A percentile compares a stretch with the other conserved stretches of the same genome.
Evolutionary conservation across 208 protist species (phyloP).

Genomic region (Leishmania gerbilli): DNA sequence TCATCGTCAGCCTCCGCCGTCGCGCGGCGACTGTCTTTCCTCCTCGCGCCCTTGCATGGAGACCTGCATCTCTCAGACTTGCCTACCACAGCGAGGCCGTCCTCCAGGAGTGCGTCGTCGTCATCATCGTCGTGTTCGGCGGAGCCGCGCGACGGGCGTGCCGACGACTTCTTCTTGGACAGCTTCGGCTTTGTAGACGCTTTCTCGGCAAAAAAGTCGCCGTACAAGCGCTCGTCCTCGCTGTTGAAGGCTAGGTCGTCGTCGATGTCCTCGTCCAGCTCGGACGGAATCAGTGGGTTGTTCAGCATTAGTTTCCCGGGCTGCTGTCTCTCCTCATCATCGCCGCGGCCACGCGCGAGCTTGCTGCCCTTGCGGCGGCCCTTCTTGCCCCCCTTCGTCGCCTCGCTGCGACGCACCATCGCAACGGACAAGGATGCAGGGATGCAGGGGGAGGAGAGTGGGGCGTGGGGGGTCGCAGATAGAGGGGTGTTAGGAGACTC

Average conservation of each 20-base stretch:
- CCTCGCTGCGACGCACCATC: constrained; percentile 23
- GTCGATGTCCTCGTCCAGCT: constrained; percentile 91
- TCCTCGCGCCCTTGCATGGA: background rate
- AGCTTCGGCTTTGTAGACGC: constrained; percentile 11
- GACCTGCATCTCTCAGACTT: constrained; percentile 31
- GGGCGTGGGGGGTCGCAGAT: background rate
- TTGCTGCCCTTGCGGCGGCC: constrained; percentile 11
- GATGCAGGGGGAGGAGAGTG: background rate
- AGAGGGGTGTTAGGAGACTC: background rate
- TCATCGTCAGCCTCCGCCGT: constrained; percentile 41
- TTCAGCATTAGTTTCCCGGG: constrained; percentile 71
- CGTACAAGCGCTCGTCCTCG: constrained; percentile 89
- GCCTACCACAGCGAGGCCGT: constrained; percentile 50
- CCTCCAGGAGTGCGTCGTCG: constrained; percentile 48
- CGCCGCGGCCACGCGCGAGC: constrained; percentile 10
- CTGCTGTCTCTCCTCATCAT: constrained; percentile 48
- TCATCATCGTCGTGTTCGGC: constrained; percentile 27
- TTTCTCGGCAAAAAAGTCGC: constrained; percentile 71
- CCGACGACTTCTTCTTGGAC: constrained; percentile 36
- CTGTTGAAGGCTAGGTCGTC: constrained; percentile 92
- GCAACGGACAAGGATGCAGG: background rate
- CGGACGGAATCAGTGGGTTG: constrained; percentile 83
- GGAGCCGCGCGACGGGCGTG: background rate
- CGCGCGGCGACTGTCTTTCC: background rate
- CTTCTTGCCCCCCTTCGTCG: constrained; percentile 11